Evolutionary conservation across 805 yeast species (phyloP), one percentile per base, ranked within the genome.

Genomic region (Saturnispora diversa): DNA sequence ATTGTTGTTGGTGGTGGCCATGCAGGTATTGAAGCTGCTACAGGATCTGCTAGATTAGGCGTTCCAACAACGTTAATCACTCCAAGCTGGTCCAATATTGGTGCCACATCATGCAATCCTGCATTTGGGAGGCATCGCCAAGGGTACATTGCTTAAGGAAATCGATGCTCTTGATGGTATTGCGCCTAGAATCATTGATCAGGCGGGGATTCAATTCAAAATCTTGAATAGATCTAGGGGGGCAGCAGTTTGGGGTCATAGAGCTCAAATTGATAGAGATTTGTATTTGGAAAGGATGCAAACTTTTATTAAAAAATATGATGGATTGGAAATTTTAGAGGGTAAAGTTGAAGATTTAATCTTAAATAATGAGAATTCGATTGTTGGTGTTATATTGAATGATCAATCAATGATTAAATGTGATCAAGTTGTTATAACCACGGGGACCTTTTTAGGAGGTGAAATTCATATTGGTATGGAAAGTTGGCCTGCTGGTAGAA

Each of bases 81-180:
- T 0, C 97, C 95, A 2, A 72, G 68, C 34, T 54, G 76, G 25
- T 56, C 67, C 22, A 84, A 85, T 54, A 78, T 92, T 11, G 99
- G 99, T 0, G 83, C 94, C 0, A 92, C 97, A 16, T 86, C 96
- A 1, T 92, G 99, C 59, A 92, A 92, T 57, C 99, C 99, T 8
- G 63, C 87, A 84, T 31, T 84, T 87, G 81, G 99, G 98, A 27
- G 99, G 99, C 46, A 88, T 92, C 41, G 99, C 98, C 1, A 92
- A 92, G 55, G 99, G 98, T 12, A 90, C 95, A 0, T 64, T 92
- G 31, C 64, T 92, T 28, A 73, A 85, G 49, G 99, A 92, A 62
- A 86, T 92, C 11, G 99, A 92, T 65, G 97, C 99, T 0, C 64
- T 92, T 33, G 99, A 90, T 59, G 99, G 99, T 7, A 83, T 90